Evolutionary conservation across 345 rosid genomes (phyloP).

Genomic region (thale cress (Arabidopsis thaliana)): DNA sequence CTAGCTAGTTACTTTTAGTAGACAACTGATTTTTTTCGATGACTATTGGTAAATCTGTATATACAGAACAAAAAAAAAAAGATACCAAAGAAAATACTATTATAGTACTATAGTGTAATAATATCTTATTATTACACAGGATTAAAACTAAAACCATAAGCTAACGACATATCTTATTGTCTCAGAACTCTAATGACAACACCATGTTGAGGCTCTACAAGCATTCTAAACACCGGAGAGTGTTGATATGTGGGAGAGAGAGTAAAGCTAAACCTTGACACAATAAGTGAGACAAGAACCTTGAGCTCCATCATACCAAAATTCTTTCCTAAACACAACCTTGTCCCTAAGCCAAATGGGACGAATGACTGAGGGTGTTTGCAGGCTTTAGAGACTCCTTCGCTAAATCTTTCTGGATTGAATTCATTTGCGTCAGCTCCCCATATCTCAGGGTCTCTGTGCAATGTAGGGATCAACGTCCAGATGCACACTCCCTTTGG

Average conservation of each 20-base stretch:
- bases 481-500: conserved; percentile 66
- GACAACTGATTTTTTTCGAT: neutral
- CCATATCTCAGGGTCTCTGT: conserved; percentile 69
- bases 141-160: conserved; percentile 5
- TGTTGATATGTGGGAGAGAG: conserved; percentile 70
- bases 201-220: conserved; percentile 77
- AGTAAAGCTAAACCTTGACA: conserved; percentile 67
- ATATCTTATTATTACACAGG: conserved; percentile 4
- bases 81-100: neutral
- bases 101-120: conserved; percentile 1
- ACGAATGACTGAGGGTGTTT: conserved; percentile 68
- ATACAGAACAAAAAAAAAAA: neutral
- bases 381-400: conserved; percentile 77
- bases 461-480: conserved; percentile 66
- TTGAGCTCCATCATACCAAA: conserved; percentile 76
- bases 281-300: conserved; percentile 59
- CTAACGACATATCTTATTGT: conserved; percentile 16
- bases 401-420: conserved; percentile 69
- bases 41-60: neutral
- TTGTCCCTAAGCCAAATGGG: conserved; percentile 80
- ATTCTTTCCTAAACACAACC: conserved; percentile 73
- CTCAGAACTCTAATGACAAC: conserved; percentile 47
- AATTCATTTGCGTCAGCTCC: conserved; percentile 74
- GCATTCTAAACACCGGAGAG: conserved; percentile 70
- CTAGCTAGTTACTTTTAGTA: too few species aligned